Base-by-base conservation (phyloP, 768 basidiomycete species). In the Podaxis sp. region DNA sequence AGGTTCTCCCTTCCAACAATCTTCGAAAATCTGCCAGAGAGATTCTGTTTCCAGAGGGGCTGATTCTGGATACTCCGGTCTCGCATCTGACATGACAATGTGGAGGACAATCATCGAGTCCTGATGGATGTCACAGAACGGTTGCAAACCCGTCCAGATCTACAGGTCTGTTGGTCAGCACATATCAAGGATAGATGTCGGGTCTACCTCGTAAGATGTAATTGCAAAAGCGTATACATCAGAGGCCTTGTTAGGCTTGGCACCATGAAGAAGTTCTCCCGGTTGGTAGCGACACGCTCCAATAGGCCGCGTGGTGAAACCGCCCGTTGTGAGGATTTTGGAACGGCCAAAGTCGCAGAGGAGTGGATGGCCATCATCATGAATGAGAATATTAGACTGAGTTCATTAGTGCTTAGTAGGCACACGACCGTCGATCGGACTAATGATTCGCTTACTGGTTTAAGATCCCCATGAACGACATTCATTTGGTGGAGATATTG, bases 341-440 rank as follows among this genome's bases (percentile, higher is more conserved):
- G 67, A 68, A 15, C 69, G 64, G 13, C 69, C 68, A 40, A 70
- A 68, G 50, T 68, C 69, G 40, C 60, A 66, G 11, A 70, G 57
- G n/a, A 62, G 56, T 22, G 67, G 61, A 6, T 24, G 7, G 4
- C 56, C 59, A 26, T 37, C 22, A 20, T 66, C 65, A 24, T 65
- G 46, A 37, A 70, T 59, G 13, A 61, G 50, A n/a, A 61, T 44
- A 24, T 61, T 53, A 7, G 49, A 28, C 50, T 44, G n/a, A 12
- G 15, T 8, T 13, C 13, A 44, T 15, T 8, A 4, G 41, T 20
- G 4, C 2, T 1, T 44, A 12, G n/a, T n/a, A n/a, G 41, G 41
- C 10, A 33, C 10, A 17, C n/a, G 41, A 13, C 41, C 15, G 41
- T 44, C 41, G 15, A 15, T 44, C 5, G 4, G 41, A 13, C 13